phyloP scores from a whole-genome alignment of 148 eudicot genomes.

The Pharnaceum exiguum region DNA sequence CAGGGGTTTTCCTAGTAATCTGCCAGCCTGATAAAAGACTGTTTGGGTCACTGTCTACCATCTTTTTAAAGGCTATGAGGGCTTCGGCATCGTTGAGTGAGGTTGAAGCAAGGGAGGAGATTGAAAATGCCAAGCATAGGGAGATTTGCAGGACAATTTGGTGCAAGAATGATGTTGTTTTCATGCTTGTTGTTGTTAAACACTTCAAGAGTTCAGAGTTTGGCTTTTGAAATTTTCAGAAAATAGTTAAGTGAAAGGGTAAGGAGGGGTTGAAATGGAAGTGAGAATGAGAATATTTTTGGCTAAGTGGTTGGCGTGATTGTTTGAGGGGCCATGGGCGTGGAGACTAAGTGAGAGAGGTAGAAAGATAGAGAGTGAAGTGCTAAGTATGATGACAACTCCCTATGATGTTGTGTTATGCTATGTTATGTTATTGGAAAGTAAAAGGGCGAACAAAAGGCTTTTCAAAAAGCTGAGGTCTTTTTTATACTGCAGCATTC shows the following conservation, averaged over 20 bases:
- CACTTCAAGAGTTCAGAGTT: neutral
- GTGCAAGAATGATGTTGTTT: slow-evolving; percentile 20
- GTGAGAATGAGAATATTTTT: neutral
- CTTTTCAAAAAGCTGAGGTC: slow-evolving; percentile 19
- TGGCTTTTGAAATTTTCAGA: neutral
- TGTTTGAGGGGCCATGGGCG: slow-evolving; percentile 30
- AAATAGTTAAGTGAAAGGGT: slow-evolving; percentile 16
- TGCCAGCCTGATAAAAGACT: slow-evolving; percentile 56
- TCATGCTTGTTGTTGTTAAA: slow-evolving; percentile 9
- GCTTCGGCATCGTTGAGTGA: slow-evolving; percentile 52
- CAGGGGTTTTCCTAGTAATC: slow-evolving; percentile 24
- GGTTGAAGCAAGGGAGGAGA: slow-evolving; percentile 11
- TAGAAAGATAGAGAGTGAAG: slow-evolving; percentile 3
- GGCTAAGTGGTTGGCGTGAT: slow-evolving; percentile 22
- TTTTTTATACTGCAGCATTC: slow-evolving; percentile 5
- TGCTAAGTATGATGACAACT: slow-evolving; percentile 49
- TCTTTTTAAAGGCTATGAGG: slow-evolving; percentile 64
- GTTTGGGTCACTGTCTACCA: slow-evolving; percentile 50
- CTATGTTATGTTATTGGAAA: slow-evolving; percentile 22
- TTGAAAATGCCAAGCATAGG: slow-evolving; percentile 8
- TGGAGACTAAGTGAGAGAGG: slow-evolving; percentile 8
- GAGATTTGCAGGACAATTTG: slow-evolving; percentile 18
- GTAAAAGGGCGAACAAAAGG: slow-evolving; percentile 18
- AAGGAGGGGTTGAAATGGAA: slow-evolving; percentile 4
- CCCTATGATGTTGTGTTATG: slow-evolving; percentile 34